Evolutionary conservation across 139 green algal genomes (phyloP).

Genomic region (Nannochloris sp.): DNA sequence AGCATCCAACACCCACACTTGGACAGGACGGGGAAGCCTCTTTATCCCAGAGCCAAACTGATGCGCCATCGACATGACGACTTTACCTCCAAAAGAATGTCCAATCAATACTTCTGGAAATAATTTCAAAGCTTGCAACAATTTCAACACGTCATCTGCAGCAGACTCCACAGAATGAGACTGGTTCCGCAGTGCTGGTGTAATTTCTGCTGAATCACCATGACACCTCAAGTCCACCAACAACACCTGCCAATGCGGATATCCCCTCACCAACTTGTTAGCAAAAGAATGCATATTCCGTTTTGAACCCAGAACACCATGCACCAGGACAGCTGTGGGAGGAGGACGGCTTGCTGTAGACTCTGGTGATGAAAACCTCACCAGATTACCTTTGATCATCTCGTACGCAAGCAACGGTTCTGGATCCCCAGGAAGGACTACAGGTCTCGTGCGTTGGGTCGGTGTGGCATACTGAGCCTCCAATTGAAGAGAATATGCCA

Average conservation of each 20-base stretch:
- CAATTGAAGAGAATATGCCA: no score
- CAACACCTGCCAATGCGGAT: constrained; percentile 80
- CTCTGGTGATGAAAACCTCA: constrained; percentile 11
- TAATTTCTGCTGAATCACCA: constrained; percentile 58
- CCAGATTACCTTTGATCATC: constrained; percentile 46
- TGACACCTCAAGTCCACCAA: constrained; percentile 89
- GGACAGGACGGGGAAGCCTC: constrained; percentile 65
- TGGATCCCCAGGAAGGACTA: neutral
- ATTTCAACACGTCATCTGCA: constrained; percentile 57
- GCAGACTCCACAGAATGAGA: constrained; percentile 54
- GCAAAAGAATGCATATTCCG: constrained; percentile 79
- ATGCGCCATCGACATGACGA: constrained; percentile 80
- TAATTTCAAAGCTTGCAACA: constrained; percentile 69
- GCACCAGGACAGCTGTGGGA: constrained; percentile 85
- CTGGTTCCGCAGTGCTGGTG: neutral
- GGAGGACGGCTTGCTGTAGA: constrained; percentile 16
- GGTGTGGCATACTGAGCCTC: no score
- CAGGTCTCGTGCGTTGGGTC: neutral
- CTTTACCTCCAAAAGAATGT: constrained; percentile 89
- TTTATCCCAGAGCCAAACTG: constrained; percentile 53
- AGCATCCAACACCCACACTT: constrained; percentile 88
- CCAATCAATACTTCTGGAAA: constrained; percentile 85
- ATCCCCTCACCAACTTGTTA: constrained; percentile 56
- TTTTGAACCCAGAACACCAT: constrained; percentile 84
- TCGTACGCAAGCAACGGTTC: constrained; percentile 36